Base-by-base conservation (phyloP, 345 rosid genomes). In the Dimocarpus longan region DNA sequence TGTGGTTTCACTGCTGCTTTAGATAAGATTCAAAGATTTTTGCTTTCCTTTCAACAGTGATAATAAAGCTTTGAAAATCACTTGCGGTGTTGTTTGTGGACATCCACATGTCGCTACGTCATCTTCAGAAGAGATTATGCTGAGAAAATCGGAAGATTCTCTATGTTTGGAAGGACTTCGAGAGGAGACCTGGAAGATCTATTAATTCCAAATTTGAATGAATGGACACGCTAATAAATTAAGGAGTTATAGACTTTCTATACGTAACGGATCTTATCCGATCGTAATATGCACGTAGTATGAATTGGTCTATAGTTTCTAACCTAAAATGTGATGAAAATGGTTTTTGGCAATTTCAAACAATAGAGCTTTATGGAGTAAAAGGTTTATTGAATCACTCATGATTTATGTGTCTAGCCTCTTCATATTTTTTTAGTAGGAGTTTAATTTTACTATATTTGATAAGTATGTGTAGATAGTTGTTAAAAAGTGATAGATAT, bases 21-120 rank as follows among this genome's bases (percentile, higher is more conserved):
- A 81, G 84, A 81, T 81, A 74, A 68, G 83, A n/a, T 22, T 5
- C 48, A 3, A 66, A 48, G 32, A 73, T 46, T 72, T 72, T 72
- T 42, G 64, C 10, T 54, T 42, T 63, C 42, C 52, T 42, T 48
- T 24, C 12, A 72, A n/a, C 16, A n/a, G 8, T 54, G 11, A 10
- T 21, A 10, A 5, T 4, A 26, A 71, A 54, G 43, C 64, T 18
- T 70, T 5, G 16, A 60, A 12, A 60, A 48, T 43, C 40, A 7
- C 54, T 18, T 66, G 11, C 22, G 56, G 40, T 40, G n/a, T 40
- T 7, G 0, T 46, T 19, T 28, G 26, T 32, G 67, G 76, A 40
- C 52, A 5, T 16, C 15, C 22, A 22, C 37, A 26, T 5, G 22
- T 15, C 28, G 78, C 46, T 5, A 39, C 71, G 54, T 46, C 50